Evolutionary conservation across 768 basidiomycete species (phyloP), one percentile per base, ranked within the genome.

Genomic region (Tricholoma bakamatsutake): DNA sequence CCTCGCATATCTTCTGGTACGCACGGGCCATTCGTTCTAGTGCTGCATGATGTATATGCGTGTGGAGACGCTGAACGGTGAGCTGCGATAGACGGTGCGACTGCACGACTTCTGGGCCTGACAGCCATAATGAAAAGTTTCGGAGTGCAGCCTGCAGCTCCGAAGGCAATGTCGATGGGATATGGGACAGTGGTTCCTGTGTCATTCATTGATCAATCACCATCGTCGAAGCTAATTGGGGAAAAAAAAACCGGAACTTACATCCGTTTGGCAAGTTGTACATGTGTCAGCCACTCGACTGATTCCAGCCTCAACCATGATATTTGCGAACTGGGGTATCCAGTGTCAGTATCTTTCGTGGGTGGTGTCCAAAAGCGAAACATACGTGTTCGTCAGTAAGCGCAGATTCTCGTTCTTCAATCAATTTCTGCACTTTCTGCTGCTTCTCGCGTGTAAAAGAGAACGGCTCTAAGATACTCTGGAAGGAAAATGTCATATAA

Each of bases 41-140:
- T 1, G 90, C 90, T 15, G 80, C 80, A 9, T 84, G 85, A 64
- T 98, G 96, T 7, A 98, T 84, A 30, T 76, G 73, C 0, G 75
- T 73, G 5, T 87, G 84, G 27, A 95, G 70, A 10, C 76, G 73
- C 30, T 88, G 84, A 0, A 85, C 79, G 0, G 83, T 79, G 11
- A 98, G 80, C 30, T 85, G 82, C 0, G 87, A 76, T 0, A 98
- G 82, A 2, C 91, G 85, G 0, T 90, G 84, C 0, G 91, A 88
- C 12, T 90, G 83, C 12, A 91, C 81, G 12, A 93, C 86, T 60
- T 91, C 90, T 27, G 84, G 77, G 1, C 84, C 82, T 4, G 91
- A 88, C 2, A 98, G 83, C 89, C 94, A 98, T 1, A 75, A 66
- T 0, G 93, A 88, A 72, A 98, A 97, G 42, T 74, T 75, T 13